Base-by-base conservation (phyloP, 1,284 basidiomycete species). In the Pseudozyma hubeiensis region DNA sequence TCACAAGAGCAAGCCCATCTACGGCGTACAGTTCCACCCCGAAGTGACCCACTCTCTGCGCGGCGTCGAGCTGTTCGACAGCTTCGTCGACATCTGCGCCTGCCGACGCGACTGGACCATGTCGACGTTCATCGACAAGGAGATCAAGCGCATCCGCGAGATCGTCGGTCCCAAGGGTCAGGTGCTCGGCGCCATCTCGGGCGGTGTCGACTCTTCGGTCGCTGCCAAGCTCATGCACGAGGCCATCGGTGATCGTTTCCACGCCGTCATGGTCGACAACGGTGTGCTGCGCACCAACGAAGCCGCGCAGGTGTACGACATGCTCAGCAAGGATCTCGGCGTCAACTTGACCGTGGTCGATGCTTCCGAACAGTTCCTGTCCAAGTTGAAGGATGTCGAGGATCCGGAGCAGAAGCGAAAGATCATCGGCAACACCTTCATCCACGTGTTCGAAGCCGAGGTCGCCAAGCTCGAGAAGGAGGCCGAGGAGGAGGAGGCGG, bases 161-260 rank as follows among this genome's bases (percentile, higher is more conserved):
- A 94, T 99, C 57, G 97, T 96, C 79, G 97, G 97, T 1, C 90
- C 91, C 5, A 94, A 90, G 81, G 96, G 95, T 44, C 93, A 94
- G 69, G 97, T 99, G 52, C 96, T 99, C 66, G 97, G 97, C 67
- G 97, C 97, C 40, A 95, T 99, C 52, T 94, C 92, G 69, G 97
- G 97, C 54, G 97, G 97, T 72, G 97, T 99, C 51, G 97, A 99
- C 85, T 97, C 94, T 76, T 94, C 93, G 0, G 97, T 99, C 19
- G 97, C 97, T 10, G 97, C 97, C 49, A 98, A 98, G 86, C 89
- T 99, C 64, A 99, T 99, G 97, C 94, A 99, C 81, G 95, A 98
- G 87, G 97, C 97, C 19, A 99, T 99, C 77, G 97, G 97, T 39
- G 94, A 98, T 85, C 80, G 82, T 34, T 99, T 99, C 89, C 97